phyloP scores from a whole-genome alignment of 2,329 filamentous ascomycete species.

The Aspergillus piperis region DNA sequence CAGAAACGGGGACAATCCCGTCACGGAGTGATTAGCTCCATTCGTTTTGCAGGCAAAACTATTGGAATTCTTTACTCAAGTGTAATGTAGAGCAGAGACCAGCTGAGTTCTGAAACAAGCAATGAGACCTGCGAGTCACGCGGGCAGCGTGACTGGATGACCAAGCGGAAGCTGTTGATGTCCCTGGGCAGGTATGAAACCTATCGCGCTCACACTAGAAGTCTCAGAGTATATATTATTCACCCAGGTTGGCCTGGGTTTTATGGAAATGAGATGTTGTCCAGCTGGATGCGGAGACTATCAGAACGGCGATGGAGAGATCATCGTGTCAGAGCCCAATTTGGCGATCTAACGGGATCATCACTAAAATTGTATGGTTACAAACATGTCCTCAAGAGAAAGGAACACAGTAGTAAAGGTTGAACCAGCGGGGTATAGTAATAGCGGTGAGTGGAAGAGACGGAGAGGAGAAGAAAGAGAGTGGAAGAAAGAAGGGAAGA shows the following conservation, averaged over 20 bases:
- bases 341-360: neutral
- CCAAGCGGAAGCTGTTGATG: neutral
- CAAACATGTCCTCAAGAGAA: no score
- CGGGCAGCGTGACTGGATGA: neutral
- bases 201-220: neutral
- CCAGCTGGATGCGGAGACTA: no score
- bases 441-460: neutral
- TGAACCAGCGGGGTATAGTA: neutral
- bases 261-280: no score
- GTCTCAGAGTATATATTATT: neutral
- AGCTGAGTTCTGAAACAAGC: no score
- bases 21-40: no score
- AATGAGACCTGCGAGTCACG: neutral
- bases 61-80: no score
- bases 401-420: no score
- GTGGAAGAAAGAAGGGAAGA: neutral
- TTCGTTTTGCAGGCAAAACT: no score
- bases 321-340: neutral
- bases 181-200: neutral
- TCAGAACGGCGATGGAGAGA: neutral
- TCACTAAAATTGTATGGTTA: rapidly evolving
- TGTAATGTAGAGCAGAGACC: no score
- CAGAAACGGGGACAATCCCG: no score
- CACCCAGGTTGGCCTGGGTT: neutral
- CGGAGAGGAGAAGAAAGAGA: neutral